Base-by-base conservation (phyloP, 1,284 basidiomycete species). In the Leccinum pachyderme region DNA sequence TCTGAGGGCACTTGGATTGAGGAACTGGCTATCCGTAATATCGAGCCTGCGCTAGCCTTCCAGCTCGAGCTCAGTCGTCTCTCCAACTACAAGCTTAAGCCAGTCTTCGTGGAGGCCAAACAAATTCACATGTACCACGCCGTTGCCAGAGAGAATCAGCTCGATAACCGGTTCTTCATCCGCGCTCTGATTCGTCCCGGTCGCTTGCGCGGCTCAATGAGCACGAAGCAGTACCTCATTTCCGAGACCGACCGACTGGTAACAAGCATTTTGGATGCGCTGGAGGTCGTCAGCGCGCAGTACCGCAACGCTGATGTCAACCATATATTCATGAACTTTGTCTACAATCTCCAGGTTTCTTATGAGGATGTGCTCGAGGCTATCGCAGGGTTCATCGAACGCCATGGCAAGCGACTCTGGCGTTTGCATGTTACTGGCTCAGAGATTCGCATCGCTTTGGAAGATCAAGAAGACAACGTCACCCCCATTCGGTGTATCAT, bases 71-170 rank as follows among this genome's bases (percentile, higher is more conserved):
- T 99, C 55, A 91, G 89, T 73, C 91, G 97, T 51, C 81, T 99
- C 60, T 96, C 95, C 44, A 92, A 97, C 80, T 99, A 98, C 78
- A 94, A 97, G 74, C 84, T 99, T 71, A 93, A 87, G 43, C 95
- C 97, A 49, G 86, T 88, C 77, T 91, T 95, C 71, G 89, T 95
- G 58, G 91, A 98, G 75, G 91, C 92, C 77, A 89, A 95, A 69
- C 94, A 97, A 74, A 91, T 97, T 54, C 95, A 96, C 74, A 91
- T 99, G 68, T 99, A 99, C 77, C 93, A 96, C 67, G 96, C 91
- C 46, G 86, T 96, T 54, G 95, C 95, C 49, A 86, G 87, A 61
- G 95, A 98, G 77, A 99, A 99, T 75, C 91, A 96, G 62, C 84
- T 97, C 33, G 97, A 99, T 73, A 93, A 84, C 58, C 86, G 97